phyloP scores from a whole-genome alignment of 306 rosid species.

The Rosa lucieae region DNA sequence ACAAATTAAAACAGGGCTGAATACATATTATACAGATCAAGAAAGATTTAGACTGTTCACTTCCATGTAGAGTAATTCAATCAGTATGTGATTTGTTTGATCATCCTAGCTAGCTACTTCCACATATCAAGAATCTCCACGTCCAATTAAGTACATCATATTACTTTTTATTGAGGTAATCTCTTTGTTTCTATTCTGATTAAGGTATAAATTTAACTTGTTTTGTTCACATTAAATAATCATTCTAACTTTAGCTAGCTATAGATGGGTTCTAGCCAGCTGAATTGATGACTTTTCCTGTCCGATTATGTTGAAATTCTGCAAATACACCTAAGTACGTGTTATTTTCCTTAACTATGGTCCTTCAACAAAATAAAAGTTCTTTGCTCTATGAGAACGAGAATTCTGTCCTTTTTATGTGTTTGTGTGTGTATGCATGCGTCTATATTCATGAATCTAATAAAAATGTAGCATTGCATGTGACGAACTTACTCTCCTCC shows the following conservation, averaged over 20 bases:
- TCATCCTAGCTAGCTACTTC: too few relatives aligned
- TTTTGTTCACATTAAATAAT: too few relatives aligned
- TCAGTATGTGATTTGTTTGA: not conserved
- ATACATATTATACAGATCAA: not conserved
- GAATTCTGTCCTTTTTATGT: not conserved
- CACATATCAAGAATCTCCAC: too few relatives aligned
- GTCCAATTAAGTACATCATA: not conserved
- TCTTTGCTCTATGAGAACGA: not conserved
- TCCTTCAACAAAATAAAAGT: too few relatives aligned
- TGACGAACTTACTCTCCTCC: not conserved
- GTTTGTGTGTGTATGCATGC: not conserved
- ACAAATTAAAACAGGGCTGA: not conserved
- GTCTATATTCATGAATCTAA: not conserved
- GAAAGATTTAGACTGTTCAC: not conserved
- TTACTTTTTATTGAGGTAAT: not conserved
- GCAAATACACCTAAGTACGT: too few relatives aligned
- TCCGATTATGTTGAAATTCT: not conserved
- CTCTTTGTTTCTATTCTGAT: not conserved
- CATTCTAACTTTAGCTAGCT: not conserved
- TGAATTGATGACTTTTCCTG: not conserved
- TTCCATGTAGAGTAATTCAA: not conserved
- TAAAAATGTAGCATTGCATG: not conserved
- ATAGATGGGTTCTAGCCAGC: not conserved
- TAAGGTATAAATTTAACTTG: not conserved
- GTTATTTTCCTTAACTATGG: too few relatives aligned